phyloP scores from a whole-genome alignment of 2,329 filamentous ascomycete genomes.

The Chaetomium olivaceum region DNA sequence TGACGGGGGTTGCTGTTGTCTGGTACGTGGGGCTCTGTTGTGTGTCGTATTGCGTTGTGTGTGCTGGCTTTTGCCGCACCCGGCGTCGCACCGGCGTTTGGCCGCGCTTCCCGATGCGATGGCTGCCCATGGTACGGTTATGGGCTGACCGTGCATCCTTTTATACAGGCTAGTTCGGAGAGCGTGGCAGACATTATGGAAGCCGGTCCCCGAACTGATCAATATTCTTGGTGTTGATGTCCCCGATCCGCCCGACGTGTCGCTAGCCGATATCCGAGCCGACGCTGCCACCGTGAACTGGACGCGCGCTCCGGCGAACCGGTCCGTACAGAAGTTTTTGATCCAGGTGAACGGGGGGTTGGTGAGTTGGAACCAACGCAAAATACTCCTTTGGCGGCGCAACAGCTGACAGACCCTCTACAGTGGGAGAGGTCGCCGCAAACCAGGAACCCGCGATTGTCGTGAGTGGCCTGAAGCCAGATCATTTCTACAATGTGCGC shows the following conservation, averaged over 20 bases:
- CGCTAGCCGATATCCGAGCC: slow-evolving; percentile 82
- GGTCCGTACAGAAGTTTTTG: slow-evolving; percentile 79
- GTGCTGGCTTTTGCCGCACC: neutral
- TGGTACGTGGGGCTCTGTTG: slow-evolving; percentile 47
- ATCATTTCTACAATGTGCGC: slow-evolving; percentile 89
- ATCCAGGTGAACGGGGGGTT: slow-evolving; percentile 90
- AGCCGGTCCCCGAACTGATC: slow-evolving; percentile 87
- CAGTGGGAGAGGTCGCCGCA: slow-evolving; percentile 79
- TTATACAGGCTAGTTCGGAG: slow-evolving; percentile 73
- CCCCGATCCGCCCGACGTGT: slow-evolving; percentile 83
- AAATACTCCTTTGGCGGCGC: slow-evolving; percentile 2
- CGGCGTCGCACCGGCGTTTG: neutral
- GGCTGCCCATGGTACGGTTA: neutral
- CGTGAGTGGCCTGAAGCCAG: slow-evolving; percentile 81
- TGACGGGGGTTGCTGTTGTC: slow-evolving; percentile 54
- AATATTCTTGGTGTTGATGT: slow-evolving; percentile 92
- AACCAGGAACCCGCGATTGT: slow-evolving; percentile 84
- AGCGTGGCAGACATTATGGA: slow-evolving; percentile 84
- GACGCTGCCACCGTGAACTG: slow-evolving; percentile 89
- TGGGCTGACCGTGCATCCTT: slow-evolving; percentile 18
- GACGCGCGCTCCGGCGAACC: slow-evolving; percentile 68
- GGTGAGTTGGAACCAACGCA: slow-evolving; percentile 54
- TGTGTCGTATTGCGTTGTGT: neutral
- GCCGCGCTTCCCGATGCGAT: slow-evolving; percentile 9
- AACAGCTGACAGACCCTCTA: slow-evolving; percentile 28